phyloP scores from a whole-genome alignment of 805 yeast species.

The Wickerhamiella hasegawae region DNA sequence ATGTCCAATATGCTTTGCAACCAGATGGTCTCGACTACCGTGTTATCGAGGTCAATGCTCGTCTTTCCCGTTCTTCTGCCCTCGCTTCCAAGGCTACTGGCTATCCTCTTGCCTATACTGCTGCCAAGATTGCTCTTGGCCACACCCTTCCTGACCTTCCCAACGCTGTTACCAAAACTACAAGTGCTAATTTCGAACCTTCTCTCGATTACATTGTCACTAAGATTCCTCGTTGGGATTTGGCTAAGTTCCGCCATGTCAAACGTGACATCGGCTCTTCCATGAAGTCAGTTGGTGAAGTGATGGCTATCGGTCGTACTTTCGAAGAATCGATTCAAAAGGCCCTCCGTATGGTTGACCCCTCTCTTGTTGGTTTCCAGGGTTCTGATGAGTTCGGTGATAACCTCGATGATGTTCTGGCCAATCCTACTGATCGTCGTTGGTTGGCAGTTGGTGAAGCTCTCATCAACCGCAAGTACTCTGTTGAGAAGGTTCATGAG shows the following conservation, averaged over 20 bases:
- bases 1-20: slow-evolving; percentile 90
- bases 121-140: slow-evolving; percentile 92
- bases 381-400: slow-evolving; percentile 64
- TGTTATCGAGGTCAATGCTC: slow-evolving; percentile 94
- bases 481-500: slow-evolving; percentile 86
- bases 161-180: slow-evolving; percentile 90
- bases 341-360: slow-evolving; percentile 84
- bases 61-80: slow-evolving; percentile 93
- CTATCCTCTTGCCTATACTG: slow-evolving; percentile 95
- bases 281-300: slow-evolving; percentile 98
- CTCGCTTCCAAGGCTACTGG: slow-evolving; percentile 98
- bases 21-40: slow-evolving; percentile 93
- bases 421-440: slow-evolving; percentile 92
- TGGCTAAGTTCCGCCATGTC: slow-evolving; percentile 88
- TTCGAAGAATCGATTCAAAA: slow-evolving; percentile 97
- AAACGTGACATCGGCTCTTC: slow-evolving; percentile 87
- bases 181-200: slow-evolving; percentile 94
- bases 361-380: slow-evolving; percentile 81
- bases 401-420: slow-evolving; percentile 77
- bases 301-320: slow-evolving; percentile 96
- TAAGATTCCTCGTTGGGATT: slow-evolving; percentile 97
- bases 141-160: slow-evolving; percentile 90
- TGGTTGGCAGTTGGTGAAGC: slow-evolving; percentile 98
- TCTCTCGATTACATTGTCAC: slow-evolving; percentile 92
- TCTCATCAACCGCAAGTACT: slow-evolving; percentile 71